Conservation (phyloP, 164 flowering plant genomes). For the Kalanchoe fedtschenkoi region DNA sequence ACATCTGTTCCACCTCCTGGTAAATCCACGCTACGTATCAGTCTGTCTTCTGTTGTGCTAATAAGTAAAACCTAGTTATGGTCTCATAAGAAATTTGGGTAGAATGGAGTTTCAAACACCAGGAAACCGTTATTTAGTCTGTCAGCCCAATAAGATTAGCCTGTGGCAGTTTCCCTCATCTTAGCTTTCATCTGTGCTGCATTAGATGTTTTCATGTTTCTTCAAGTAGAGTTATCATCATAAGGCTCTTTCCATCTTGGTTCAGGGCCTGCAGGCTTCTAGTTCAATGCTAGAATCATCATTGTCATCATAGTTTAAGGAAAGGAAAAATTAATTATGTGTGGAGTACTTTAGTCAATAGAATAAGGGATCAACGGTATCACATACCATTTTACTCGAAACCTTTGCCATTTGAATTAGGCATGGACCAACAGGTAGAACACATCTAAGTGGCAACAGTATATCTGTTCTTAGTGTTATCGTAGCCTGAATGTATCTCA, state of each 20-base stretch:
- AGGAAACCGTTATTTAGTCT: background rate
- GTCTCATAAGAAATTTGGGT: background rate
- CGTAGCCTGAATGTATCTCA: no score
- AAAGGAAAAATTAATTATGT: no score
- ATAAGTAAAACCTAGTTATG: background rate
- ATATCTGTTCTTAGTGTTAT: no score
- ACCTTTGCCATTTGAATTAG: no score
- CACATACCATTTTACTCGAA: no score
- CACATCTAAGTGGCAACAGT: no score
- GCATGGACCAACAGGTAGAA: no score
- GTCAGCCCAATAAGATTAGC: background rate
- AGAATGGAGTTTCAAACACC: background rate
- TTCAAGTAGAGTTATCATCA: background rate
- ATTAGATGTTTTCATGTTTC: background rate
- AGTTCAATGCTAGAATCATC: background rate
- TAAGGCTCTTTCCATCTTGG: background rate
- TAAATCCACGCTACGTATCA: conserved; percentile 16
- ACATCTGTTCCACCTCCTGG: conserved; percentile 76
- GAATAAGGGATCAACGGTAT: no score
- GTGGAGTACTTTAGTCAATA: no score
- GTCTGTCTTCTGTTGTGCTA: background rate
- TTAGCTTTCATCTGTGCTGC: no score
- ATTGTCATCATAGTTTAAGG: no score
- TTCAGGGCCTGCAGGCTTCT: background rate
- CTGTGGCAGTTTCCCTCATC: no score